Conservation (phyloP, 441 rosid genomes). For the Gossypium gossypioides region DNA sequence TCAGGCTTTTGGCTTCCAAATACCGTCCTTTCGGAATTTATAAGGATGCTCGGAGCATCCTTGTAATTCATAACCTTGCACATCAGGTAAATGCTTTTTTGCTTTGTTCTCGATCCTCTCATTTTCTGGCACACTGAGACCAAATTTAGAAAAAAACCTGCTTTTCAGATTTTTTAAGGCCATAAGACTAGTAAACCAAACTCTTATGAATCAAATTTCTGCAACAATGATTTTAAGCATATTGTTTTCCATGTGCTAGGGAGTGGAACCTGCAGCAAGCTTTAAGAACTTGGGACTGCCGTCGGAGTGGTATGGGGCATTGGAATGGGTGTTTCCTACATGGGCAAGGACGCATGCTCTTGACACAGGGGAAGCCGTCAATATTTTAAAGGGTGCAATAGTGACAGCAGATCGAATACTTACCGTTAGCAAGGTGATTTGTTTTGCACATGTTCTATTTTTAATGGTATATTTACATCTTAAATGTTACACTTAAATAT, state of each 20-base stretch:
- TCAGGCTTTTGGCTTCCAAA: constrained; percentile 82
- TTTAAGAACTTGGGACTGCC: constrained; percentile 70
- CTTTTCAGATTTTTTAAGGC: not conserved
- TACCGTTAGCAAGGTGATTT: constrained; percentile 82
- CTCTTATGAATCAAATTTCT: not conserved
- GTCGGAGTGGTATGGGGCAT: constrained; percentile 77
- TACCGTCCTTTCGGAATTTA: constrained; percentile 79
- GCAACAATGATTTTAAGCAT: not conserved
- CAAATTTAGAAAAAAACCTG: not conserved
- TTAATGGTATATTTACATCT: not conserved
- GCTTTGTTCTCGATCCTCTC: not conserved
- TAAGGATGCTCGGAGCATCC: constrained; percentile 73
- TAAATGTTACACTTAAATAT: not conserved
- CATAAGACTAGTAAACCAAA: not conserved
- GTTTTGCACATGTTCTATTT: not conserved
- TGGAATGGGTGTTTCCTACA: constrained; percentile 89
- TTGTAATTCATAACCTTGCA: constrained; percentile 80
- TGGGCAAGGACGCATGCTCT: constrained; percentile 99
- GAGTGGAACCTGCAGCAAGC: constrained; percentile 82
- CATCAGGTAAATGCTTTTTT: constrained; percentile 58
- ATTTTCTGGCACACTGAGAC: not conserved
- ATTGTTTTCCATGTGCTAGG: constrained; percentile 32
- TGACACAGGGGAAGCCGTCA: constrained; percentile 96
- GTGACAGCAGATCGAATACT: constrained; percentile 82
- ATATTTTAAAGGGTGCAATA: constrained; percentile 85